Evolutionary conservation across 2,329 filamentous ascomycete genomes (phyloP), one percentile per base, ranked within the genome.

Genomic region (Triangularia verruculosa): DNA sequence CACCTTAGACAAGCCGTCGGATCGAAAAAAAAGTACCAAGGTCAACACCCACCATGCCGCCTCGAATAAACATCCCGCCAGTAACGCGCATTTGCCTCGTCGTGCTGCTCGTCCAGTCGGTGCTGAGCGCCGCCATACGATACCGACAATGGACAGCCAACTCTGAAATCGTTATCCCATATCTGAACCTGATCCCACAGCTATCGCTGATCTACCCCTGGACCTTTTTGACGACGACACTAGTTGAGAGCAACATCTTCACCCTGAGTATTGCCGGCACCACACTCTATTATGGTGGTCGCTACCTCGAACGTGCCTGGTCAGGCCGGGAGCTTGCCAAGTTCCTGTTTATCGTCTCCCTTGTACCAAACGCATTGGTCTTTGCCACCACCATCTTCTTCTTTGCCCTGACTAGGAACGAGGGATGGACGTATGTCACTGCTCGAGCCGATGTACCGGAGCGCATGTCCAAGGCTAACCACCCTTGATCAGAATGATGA

Each of bases 221-320:
- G 95, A 96, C 93, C 0, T 90, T 97, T 68, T 72, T 96, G 62
- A 91, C 91, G 2, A 90, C 93, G 1, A 91, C 93, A 0, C 84
- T 97, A 62, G 92, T 97, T 57, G 95, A 99, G 80, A 90, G 92
- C 77, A 98, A 98, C 76, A 82, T 98, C 71, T 90, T 97, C 73
- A 96, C 92, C 11, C 82, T 97, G 52, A 78, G 86, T 25, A 86
- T 96, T 63, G 92, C 92, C 56, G 88, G 84, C 27, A 80, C 89
- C 52, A 93, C 93, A 0, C 78, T 98, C 61, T 96, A 93, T 77
- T 92, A 97, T 79, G 94, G 94, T 61, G 95, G 95, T 9, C 88
- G 93, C 71, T 99, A 99, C 76, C 86, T 99, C 22, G 95, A 99
- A 83, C 85, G 95, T 72, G 94, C 95, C 32, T 99, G 94, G 95